Conservation (phyloP, 2,329 filamentous ascomycete species). For the Gliomastix tumulicola region DNA sequence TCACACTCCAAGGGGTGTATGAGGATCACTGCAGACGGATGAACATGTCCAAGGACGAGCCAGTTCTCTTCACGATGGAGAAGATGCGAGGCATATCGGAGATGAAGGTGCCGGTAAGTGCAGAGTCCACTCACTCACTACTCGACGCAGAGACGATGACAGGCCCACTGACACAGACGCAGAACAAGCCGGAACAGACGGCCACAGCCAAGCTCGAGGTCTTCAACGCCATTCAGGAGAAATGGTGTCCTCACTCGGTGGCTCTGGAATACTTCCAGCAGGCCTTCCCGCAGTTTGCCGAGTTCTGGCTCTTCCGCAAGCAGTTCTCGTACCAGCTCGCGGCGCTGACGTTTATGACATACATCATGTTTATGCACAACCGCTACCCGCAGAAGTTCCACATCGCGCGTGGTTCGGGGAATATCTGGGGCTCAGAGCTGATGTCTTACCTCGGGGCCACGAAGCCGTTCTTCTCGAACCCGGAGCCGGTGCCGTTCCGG, state of each 20-base stretch:
- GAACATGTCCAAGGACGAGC: slow-evolving; percentile 88
- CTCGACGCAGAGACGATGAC: slow-evolving; percentile 13
- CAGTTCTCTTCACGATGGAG: slow-evolving; percentile 90
- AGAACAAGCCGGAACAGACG: slow-evolving; percentile 63
- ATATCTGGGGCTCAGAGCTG: slow-evolving; percentile 93
- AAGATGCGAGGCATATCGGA: slow-evolving; percentile 76
- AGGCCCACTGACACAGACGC: too few relatives aligned
- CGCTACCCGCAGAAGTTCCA: slow-evolving; percentile 94
- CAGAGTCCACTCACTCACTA: not conserved
- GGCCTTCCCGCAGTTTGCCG: slow-evolving; percentile 80
- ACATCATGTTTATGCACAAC: slow-evolving; percentile 94
- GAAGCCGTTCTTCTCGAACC: slow-evolving; percentile 89
- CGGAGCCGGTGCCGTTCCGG: slow-evolving; percentile 93
- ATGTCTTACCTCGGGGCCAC: slow-evolving; percentile 80
- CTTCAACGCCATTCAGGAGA: slow-evolving; percentile 90
- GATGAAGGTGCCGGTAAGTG: slow-evolving; percentile 52
- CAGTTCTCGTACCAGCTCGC: slow-evolving; percentile 96
- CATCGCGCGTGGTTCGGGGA: slow-evolving; percentile 80
- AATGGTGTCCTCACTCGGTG: slow-evolving; percentile 79
- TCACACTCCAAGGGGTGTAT: slow-evolving; percentile 89
- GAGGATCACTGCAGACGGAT: slow-evolving; percentile 91
- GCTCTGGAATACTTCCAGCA: slow-evolving; percentile 84
- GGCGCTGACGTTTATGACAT: slow-evolving; percentile 95
- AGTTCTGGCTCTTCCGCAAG: slow-evolving; percentile 97
- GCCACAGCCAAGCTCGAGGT: slow-evolving; percentile 77